phyloP scores from a whole-genome alignment of 2,329 filamentous ascomycete genomes.

The Phaeosphaeriaceae sp. region DNA sequence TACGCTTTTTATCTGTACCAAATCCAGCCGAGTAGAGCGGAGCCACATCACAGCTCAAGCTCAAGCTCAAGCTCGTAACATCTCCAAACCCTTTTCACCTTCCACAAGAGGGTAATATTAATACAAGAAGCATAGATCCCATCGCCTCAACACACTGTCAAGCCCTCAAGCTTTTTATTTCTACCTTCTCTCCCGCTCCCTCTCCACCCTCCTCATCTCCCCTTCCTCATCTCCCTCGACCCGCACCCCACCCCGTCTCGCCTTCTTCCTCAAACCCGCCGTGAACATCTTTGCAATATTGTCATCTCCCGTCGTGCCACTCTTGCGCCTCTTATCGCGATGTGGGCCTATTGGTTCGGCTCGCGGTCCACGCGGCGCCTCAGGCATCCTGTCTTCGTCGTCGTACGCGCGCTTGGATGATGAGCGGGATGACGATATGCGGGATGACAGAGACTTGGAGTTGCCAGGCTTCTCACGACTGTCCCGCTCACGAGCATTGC shows the following conservation, averaged over 20 bases:
- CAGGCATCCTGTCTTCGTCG: constrained; percentile 19
- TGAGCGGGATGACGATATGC: constrained; percentile 27
- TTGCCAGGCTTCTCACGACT: constrained; percentile 28
- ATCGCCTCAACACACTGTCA: neutral
- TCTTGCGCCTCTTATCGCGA: constrained; percentile 42
- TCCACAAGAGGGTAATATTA: constrained; percentile 20
- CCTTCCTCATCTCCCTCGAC: constrained; percentile 42
- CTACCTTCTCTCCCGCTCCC: constrained; percentile 35
- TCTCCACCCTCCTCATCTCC: constrained; percentile 41
- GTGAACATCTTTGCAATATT: constrained; percentile 41
- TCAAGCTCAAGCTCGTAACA: neutral
- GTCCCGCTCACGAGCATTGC: constrained; percentile 41
- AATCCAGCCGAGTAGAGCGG: neutral
- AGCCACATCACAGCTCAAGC: neutral
- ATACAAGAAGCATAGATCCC: constrained; percentile 22
- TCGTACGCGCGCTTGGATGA: constrained; percentile 39
- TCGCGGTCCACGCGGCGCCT: constrained; percentile 17
- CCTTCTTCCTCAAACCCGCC: constrained; percentile 41
- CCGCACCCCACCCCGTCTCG: constrained; percentile 41
- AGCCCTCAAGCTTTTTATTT: neutral
- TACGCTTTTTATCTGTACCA: neutral
- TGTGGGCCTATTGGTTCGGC: constrained; percentile 42
- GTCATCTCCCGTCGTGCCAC: constrained; percentile 27
- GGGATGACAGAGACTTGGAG: constrained; percentile 24
- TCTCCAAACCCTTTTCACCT: neutral